These are phyloP conservation scores for Syncephalastrum monosporum DNA, from an alignment of 371 early-diverging fungal genomes.

Conservation along the genomic window DNA sequence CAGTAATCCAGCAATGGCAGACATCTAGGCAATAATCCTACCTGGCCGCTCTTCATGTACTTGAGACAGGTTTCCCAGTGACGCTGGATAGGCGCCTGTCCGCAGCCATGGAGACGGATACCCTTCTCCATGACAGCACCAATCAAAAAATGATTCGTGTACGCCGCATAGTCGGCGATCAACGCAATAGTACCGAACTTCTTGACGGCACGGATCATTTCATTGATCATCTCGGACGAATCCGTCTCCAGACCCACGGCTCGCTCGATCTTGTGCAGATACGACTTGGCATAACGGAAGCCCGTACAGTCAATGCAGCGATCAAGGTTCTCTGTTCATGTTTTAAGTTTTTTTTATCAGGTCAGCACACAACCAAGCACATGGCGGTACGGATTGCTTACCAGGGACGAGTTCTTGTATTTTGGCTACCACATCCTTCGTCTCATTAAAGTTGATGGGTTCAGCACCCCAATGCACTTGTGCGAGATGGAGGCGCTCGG, in stretches of 20 bases:
- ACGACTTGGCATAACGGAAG: slow-evolving; percentile 53
- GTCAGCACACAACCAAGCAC: background rate
- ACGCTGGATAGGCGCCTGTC: slow-evolving; percentile 57
- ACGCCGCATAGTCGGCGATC: slow-evolving; percentile 53
- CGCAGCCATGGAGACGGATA: slow-evolving; percentile 51
- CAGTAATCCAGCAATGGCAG: background rate
- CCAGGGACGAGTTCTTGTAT: slow-evolving; percentile 38
- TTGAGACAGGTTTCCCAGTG: slow-evolving; percentile 50
- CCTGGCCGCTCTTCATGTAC: slow-evolving; percentile 28
- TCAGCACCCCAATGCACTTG: slow-evolving; percentile 42
- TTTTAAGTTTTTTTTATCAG: background rate
- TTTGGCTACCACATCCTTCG: slow-evolving; percentile 38
- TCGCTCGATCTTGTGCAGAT: slow-evolving; percentile 48
- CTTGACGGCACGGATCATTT: slow-evolving; percentile 41
- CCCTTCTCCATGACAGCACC: slow-evolving; percentile 67
- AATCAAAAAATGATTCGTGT: slow-evolving; percentile 54
- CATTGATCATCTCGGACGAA: slow-evolving; percentile 55
- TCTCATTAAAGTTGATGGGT: slow-evolving; percentile 42
- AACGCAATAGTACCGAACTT: slow-evolving; percentile 53
- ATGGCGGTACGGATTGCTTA: background rate
- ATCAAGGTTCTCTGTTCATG: slow-evolving; percentile 25
- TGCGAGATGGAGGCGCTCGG: slow-evolving; percentile 49
- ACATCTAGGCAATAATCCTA: background rate
- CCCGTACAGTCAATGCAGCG: slow-evolving; percentile 57
- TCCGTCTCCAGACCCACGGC: slow-evolving; percentile 60